Base-by-base conservation (phyloP, 768 basidiomycete genomes). In the Phanerodontia chrysosporium region DNA sequence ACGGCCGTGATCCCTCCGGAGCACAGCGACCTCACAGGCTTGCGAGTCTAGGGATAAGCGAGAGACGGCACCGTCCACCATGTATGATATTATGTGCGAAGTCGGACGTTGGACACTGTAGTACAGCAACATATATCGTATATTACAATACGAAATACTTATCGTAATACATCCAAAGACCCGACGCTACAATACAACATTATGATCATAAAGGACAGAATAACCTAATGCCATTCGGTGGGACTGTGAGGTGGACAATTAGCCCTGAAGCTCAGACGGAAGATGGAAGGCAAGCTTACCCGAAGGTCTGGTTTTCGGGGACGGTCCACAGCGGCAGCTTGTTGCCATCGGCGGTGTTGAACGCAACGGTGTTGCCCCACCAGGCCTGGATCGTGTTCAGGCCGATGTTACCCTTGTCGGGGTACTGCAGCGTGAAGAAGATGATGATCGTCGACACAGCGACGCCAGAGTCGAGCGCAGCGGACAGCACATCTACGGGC, bases 381-480 rank as follows among this genome's bases (percentile, higher is more conserved):
- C 75, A 76, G 7, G 46, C 36, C 45, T 64, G 64, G 51, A 76
- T 66, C 22, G 67, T 70, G 58, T 66, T 64, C 39, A 32, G 22
- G 51, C 75, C 74, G 54, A 76, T 74, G 30, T 63, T 66, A 28
- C 71, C 72, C 58, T 73, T 70, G 53, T 22, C 48, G 2, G 75
- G 75, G 59, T 68, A 76, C 59, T 74, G 72, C 35, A 76, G 63
- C 56, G 76, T 77, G 70, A 91, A 91, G 71, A 82, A 92, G 57
- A 91, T 83, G 22, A 89, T 66, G 45, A 91, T 76, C 13, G 83
- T 71, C 1, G 86, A 82, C 46, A 90, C 69, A 1, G 87, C 87
- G 13, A 87, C 82, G 28, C 90, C 90, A 7, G 86, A 82, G 72
- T 91, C 89, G 58, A 91, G 74, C 24, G 88, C 88, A 44, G 89